Evolutionary conservation across 768 basidiomycete species (phyloP), one percentile per base, ranked within the genome.

Genomic region (Phaffia australis): DNA sequence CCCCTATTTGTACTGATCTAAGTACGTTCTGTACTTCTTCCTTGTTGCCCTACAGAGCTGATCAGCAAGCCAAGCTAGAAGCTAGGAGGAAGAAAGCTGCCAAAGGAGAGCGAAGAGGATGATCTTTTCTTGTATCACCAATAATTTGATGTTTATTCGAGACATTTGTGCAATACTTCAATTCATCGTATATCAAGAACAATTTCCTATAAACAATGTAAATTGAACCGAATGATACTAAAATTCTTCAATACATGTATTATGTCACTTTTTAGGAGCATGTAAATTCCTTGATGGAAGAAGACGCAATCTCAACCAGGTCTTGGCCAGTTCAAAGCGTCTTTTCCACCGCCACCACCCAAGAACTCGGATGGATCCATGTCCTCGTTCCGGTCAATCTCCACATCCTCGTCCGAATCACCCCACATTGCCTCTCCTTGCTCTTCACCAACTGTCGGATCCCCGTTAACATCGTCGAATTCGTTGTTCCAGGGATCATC

Each of bases 331-430:
- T 32, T 57, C 56, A 57, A 23, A n/a, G 27, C 56, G 18, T 30
- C 60, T 51, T 2, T n/a, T 51, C 29, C 35, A 25, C 23, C 62
- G 35, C 62, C 52, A 27, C 30, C 50, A 54, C 9, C 62, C 63
- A 59, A 56, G 49, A 52, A 58, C 56, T 51, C 64, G 49, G 42
- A 46, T 49, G 25, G 58, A 56, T 49, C 60, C 62, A 35, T 52
- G 29, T 63, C 56, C 64, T 47, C 55, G 56, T 57, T 69, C n/a
- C 67, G 67, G 57, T 69, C 67, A 29, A 69, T 69, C 29, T 63
- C 63, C 35, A 57, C 64, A 18, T 69, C 67, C 11, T 69, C 67
- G 21, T 48, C 47, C 18, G 63, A 62, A 23, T 69, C 67, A 15
- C 67, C 67, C 67, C 67, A 69, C 67, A 69, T 69, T 16, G 50